Evolutionary conservation across 1,284 basidiomycete species (phyloP).

Genomic region (Fomitiporia mediterranea): DNA sequence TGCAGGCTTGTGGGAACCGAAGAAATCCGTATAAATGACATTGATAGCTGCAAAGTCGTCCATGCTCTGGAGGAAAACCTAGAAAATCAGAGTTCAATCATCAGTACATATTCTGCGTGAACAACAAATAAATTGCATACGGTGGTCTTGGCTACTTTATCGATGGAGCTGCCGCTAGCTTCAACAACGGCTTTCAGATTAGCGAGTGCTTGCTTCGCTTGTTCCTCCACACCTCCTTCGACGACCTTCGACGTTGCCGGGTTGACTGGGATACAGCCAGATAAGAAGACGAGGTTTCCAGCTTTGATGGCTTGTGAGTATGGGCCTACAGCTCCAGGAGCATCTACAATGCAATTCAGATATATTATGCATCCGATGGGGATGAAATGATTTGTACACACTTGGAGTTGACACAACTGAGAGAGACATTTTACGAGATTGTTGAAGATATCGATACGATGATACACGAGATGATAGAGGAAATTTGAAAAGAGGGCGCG

Average conservation of each 20-base stretch:
- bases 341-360: constrained; percentile 44
- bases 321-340: constrained; percentile 84
- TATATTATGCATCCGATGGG: neutral
- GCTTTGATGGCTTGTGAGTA: constrained; percentile 88
- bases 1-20: constrained; percentile 90
- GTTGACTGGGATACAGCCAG: constrained; percentile 86
- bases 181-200: constrained; percentile 85
- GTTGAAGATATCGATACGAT: neutral
- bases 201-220: constrained; percentile 81
- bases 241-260: constrained; percentile 74
- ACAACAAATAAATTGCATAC: constrained; percentile 39
- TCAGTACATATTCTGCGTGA: neutral
- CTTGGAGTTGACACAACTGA: constrained; percentile 17
- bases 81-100: neutral
- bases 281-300: constrained; percentile 84
- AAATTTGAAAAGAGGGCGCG: neutral
- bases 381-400: neutral
- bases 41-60: constrained; percentile 87
- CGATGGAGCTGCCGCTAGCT: constrained; percentile 72
- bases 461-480: neutral
- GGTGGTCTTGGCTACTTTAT: constrained; percentile 83
- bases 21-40: constrained; percentile 70
- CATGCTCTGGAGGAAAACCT: constrained; percentile 94
- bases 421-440: constrained; percentile 16
- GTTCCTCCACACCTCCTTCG: constrained; percentile 75